phyloP scores from a whole-genome alignment of 2,329 filamentous ascomycete species.

The Clonostachys chloroleuca region DNA sequence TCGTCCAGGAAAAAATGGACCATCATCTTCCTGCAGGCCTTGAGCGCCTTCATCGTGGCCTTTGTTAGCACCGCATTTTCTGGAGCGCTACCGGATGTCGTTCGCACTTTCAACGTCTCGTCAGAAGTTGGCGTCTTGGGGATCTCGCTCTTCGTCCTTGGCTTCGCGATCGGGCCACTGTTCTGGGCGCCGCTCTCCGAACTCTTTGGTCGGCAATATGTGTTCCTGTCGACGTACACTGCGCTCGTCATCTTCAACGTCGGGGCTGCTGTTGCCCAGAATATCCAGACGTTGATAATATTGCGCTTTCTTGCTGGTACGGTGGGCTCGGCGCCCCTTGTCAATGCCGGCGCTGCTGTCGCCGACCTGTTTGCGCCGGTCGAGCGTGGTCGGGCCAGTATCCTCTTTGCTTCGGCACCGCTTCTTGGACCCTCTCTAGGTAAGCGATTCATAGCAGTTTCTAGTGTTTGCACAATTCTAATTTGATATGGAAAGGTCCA shows the following conservation, averaged over 20 bases:
- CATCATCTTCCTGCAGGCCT: too few species aligned
- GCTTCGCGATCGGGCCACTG: conserved; percentile 54
- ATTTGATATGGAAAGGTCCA: conserved; percentile 21
- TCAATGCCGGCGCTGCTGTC: conserved; percentile 56
- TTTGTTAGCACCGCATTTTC: too few species aligned
- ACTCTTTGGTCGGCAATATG: conserved; percentile 48
- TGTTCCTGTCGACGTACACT: conserved; percentile 31
- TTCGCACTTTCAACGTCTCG: too few species aligned
- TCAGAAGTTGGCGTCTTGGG: conserved; percentile 19
- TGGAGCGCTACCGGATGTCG: too few species aligned
- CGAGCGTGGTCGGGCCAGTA: conserved; percentile 52
- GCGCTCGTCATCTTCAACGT: conserved; percentile 48
- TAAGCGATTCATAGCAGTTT: too few species aligned
- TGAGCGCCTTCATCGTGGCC: too few species aligned
- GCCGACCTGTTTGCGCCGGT: conserved; percentile 52
- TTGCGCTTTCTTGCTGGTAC: conserved; percentile 59
- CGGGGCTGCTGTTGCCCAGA: conserved; percentile 42
- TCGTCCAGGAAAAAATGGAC: too few species aligned
- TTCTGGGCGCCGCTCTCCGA: conserved; percentile 61
- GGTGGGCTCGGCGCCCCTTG: conserved; percentile 55
- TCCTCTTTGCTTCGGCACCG: conserved; percentile 60
- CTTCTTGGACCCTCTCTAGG: conserved; percentile 53
- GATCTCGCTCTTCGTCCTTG: conserved; percentile 38
- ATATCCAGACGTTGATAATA: conserved; percentile 57
- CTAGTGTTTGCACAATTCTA: too few species aligned